These are phyloP conservation scores for Basidiobolus heterosporus DNA, from an alignment of 371 early-diverging fungal species.

Conservation along the genomic window DNA sequence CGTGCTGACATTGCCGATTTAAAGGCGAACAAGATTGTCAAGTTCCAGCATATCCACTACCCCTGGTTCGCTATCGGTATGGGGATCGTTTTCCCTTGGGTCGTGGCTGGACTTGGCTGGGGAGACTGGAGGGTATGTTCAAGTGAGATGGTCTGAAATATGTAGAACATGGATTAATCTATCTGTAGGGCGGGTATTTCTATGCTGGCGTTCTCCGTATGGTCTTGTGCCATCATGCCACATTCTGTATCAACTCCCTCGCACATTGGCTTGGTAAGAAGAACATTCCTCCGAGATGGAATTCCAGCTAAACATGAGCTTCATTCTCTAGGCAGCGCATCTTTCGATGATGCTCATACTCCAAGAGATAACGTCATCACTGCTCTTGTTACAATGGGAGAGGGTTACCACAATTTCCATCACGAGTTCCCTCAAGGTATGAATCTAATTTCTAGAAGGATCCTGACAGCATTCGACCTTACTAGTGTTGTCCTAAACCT, in stretches of 20 bases:
- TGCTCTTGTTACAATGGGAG: conserved; percentile 63
- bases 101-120: conserved; percentile 76
- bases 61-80: conserved; percentile 44
- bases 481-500: too few species aligned
- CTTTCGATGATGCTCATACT: conserved; percentile 63
- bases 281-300: background rate
- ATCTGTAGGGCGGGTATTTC: conserved; percentile 63
- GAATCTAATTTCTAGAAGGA: background rate
- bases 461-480: background rate
- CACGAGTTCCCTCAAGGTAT: conserved; percentile 74
- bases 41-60: conserved; percentile 73
- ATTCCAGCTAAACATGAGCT: background rate
- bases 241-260: conserved; percentile 85
- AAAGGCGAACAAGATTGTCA: conserved; percentile 54
- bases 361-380: conserved; percentile 69
- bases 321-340: conserved; percentile 27
- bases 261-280: conserved; percentile 63
- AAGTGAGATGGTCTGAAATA: too few species aligned
- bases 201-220: conserved; percentile 66
- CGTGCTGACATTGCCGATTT: conserved; percentile 74
- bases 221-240: conserved; percentile 80
- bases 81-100: conserved; percentile 60
- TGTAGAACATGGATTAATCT: too few species aligned
- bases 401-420: conserved; percentile 83
- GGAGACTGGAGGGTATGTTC: conserved; percentile 81